A percentile compares a stretch with the other conserved stretches of the same genome.
phyloP scores from a whole-genome alignment of 2,329 filamentous ascomycete species.

The Nigrospora oryzae region DNA sequence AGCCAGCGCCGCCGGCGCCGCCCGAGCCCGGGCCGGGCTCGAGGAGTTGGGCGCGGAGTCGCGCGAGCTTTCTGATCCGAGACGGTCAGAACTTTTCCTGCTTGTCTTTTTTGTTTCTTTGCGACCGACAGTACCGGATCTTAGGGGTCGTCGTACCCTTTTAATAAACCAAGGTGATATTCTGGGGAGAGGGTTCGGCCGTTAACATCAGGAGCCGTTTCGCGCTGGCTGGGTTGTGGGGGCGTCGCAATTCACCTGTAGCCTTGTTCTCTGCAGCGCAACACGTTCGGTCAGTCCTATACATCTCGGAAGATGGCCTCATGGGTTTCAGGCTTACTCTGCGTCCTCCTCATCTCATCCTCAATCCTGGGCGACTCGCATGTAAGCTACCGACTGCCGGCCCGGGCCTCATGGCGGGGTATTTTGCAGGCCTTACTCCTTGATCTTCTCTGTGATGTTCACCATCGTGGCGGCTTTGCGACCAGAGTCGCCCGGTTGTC shows the following conservation, averaged over 20 bases:
- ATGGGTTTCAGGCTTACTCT: conserved; percentile 57
- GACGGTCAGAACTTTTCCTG: conserved; percentile 3
- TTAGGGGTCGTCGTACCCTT: conserved; percentile 56
- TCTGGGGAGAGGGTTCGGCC: conserved; percentile 42
- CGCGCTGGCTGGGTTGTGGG: background rate
- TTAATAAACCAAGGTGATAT: conserved; percentile 94
- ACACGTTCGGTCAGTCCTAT: conserved; percentile 11
- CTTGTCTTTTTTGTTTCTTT: background rate
- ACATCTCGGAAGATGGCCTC: background rate
- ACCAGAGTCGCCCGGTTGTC: background rate
- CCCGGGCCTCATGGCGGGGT: background rate
- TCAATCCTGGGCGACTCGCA: conserved; percentile 63
- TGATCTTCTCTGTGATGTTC: conserved; percentile 99
- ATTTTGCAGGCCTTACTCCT: conserved; percentile 61
- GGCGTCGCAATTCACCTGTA: conserved; percentile 61
- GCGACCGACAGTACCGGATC: background rate
- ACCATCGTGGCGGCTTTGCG: conserved; percentile 60
- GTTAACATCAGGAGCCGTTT: background rate
- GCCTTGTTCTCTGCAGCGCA: conserved; percentile 83
- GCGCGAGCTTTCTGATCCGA: conserved; percentile 74
- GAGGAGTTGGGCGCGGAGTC: conserved; percentile 85
- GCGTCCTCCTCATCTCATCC: conserved; percentile 98
- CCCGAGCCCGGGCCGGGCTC: conserved; percentile 79
- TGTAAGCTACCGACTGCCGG: conserved; percentile 10
- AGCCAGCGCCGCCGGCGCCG: conserved; percentile 71